A percentile compares a stretch with the other conserved stretches of the same genome.
Conservation (phyloP, 129 eudicot species). For the Cynara cardunculus region DNA sequence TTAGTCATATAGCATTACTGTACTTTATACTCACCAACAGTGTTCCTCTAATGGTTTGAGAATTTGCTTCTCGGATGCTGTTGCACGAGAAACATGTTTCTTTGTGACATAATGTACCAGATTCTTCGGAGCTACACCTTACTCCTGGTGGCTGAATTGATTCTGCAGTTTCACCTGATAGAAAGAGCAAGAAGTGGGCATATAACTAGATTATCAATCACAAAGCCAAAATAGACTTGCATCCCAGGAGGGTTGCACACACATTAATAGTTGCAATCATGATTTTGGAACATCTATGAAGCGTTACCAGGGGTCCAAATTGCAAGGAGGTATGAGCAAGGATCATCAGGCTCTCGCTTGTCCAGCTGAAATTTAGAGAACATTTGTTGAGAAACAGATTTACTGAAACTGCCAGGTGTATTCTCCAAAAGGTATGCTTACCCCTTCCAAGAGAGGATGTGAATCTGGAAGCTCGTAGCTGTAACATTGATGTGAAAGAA, state of each 20-base stretch:
- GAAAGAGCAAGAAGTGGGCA: background rate
- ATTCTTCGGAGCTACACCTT: slow-evolving; percentile 59
- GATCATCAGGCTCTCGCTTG: slow-evolving; percentile 91
- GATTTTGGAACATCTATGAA: background rate
- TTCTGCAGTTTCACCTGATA: slow-evolving; percentile 75
- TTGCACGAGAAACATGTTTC: slow-evolving; percentile 73
- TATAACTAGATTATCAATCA: background rate
- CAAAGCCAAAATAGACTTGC: background rate
- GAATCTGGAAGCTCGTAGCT: slow-evolving; percentile 99
- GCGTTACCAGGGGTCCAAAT: slow-evolving; percentile 90
- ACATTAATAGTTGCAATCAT: background rate
- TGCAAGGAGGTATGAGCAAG: slow-evolving; percentile 88
- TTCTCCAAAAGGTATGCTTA: slow-evolving; percentile 37
- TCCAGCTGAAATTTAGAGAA: slow-evolving; percentile 56
- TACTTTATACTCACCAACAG: slow-evolving; percentile 60
- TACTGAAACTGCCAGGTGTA: background rate
- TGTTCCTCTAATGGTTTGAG: slow-evolving; percentile 83
- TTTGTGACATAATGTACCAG: slow-evolving; percentile 48
- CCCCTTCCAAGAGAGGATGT: slow-evolving; percentile 86
- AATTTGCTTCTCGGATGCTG: slow-evolving; percentile 60
- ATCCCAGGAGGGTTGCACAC: background rate
- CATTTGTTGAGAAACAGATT: background rate
- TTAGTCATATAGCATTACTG: slow-evolving; percentile 1
- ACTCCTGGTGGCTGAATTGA: slow-evolving; percentile 77
- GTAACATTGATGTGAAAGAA: slow-evolving; percentile 29